phyloP scores from a whole-genome alignment of 1,139 yeast genomes.

The Geotrichum macrosporum region DNA sequence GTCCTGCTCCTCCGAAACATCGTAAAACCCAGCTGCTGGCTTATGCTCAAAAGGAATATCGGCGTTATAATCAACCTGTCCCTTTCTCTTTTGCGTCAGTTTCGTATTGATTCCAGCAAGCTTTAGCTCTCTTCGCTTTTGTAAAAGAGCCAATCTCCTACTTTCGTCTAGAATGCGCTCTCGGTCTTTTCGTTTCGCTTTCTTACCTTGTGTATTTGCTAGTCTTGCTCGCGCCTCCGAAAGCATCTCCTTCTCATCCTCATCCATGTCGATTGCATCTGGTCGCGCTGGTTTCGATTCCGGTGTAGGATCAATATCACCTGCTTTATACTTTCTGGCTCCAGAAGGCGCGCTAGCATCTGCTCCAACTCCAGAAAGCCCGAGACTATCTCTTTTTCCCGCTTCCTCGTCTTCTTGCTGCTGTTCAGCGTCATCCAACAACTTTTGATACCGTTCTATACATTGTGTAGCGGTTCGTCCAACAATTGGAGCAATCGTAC shows the following conservation, averaged over 20 bases:
- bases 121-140: conserved; percentile 78
- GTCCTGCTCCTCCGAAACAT: conserved; percentile 54
- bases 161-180: conserved; percentile 77
- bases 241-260: conserved; percentile 87
- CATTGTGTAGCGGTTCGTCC: conserved; percentile 87
- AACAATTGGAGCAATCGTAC: conserved; percentile 73
- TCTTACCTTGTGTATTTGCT: conserved; percentile 91
- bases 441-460: conserved; percentile 76
- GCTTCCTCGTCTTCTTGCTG: conserved; percentile 36
- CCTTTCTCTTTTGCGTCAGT: conserved; percentile 50
- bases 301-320: conserved; percentile 64
- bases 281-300: conserved; percentile 84
- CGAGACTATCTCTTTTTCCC: no score
- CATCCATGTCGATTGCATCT: conserved; percentile 73
- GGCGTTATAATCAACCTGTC: conserved; percentile 65
- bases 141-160: conserved; percentile 67
- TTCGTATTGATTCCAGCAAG: conserved; percentile 73
- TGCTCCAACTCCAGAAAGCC: conserved; percentile 52
- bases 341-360: conserved; percentile 41
- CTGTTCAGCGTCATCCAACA: conserved; percentile 55
- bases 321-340: conserved; percentile 34
- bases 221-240: conserved; percentile 89
- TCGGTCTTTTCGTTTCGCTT: conserved; percentile 85
- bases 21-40: conserved; percentile 70
- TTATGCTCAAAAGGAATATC: conserved; percentile 76